phyloP scores from a whole-genome alignment of 176 grass and related monocot species.

The Aegilops longissima region DNA sequence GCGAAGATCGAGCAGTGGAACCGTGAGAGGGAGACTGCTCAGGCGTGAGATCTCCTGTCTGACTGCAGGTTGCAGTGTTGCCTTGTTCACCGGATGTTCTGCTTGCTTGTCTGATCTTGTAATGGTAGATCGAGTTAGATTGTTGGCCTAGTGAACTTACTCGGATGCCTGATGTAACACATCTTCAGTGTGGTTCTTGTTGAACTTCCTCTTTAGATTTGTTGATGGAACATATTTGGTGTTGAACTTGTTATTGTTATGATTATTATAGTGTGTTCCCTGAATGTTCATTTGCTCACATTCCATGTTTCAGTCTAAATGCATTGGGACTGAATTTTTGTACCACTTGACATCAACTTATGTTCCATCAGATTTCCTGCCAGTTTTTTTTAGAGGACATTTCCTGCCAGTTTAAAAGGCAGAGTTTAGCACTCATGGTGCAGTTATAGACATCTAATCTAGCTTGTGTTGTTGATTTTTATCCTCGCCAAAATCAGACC shows the following conservation, averaged over 20 bases:
- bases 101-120: neutral
- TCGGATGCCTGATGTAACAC: neutral
- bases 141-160: neutral
- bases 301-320: neutral
- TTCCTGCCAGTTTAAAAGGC: neutral
- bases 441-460: no score
- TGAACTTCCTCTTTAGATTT: neutral
- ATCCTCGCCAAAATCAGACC: neutral
- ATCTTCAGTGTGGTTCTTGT: neutral
- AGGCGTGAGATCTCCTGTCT: neutral
- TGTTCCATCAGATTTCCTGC: neutral
- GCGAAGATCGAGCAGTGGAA: constrained; percentile 90
- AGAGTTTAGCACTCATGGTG: neutral
- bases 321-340: neutral
- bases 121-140: neutral
- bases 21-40: constrained; percentile 57
- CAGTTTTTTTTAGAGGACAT: no score
- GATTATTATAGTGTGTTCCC: neutral
- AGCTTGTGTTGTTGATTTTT: no score
- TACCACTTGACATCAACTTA: neutral
- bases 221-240: constrained; percentile 5
- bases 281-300: neutral
- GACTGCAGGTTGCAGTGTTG: neutral
- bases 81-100: neutral
- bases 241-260: neutral